Conservation (phyloP, 352 stramenopile genomes). For the Blastocystis sp. region DNA sequence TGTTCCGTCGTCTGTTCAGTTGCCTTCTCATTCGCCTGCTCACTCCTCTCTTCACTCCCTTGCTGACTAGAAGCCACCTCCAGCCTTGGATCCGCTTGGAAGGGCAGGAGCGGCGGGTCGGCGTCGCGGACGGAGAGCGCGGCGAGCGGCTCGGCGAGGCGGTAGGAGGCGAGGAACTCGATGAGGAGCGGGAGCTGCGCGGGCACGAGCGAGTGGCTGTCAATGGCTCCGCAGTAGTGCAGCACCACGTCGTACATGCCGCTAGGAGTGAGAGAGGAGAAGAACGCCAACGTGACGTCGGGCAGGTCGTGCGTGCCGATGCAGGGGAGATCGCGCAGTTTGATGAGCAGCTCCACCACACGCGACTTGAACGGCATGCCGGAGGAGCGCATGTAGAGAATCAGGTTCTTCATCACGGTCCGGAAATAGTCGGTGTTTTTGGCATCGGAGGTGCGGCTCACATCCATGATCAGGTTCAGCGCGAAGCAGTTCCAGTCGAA, state of each 20-base stretch:
- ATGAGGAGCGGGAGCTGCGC: slow-evolving; percentile 33
- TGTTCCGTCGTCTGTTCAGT: too few species aligned
- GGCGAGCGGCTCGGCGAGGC: not conserved
- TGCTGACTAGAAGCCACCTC: too few species aligned
- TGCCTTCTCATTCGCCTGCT: too few species aligned
- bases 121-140: not conserved
- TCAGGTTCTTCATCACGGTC: slow-evolving; percentile 13
- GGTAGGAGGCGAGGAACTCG: slow-evolving; percentile 36
- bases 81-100: not conserved
- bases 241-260: slow-evolving; percentile 38
- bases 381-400: slow-evolving; percentile 46
- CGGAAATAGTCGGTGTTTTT: slow-evolving; percentile 28
- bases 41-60: too few species aligned
- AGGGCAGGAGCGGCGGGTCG: not conserved
- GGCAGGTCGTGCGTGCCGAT: not conserved
- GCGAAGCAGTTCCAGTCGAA: slow-evolving; percentile 63
- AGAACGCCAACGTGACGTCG: not conserved
- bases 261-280: not conserved
- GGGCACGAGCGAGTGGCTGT: not conserved
- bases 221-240: not conserved
- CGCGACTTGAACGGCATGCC: slow-evolving; percentile 66
- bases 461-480: slow-evolving; percentile 52
- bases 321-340: not conserved
- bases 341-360: slow-evolving; percentile 58
- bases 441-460: not conserved